Percentiles rank a stretch among this genome's conserved stretches.
Evolutionary conservation across 23 red algal species (phyloP).

Genomic region (Agarophyton chilense): DNA sequence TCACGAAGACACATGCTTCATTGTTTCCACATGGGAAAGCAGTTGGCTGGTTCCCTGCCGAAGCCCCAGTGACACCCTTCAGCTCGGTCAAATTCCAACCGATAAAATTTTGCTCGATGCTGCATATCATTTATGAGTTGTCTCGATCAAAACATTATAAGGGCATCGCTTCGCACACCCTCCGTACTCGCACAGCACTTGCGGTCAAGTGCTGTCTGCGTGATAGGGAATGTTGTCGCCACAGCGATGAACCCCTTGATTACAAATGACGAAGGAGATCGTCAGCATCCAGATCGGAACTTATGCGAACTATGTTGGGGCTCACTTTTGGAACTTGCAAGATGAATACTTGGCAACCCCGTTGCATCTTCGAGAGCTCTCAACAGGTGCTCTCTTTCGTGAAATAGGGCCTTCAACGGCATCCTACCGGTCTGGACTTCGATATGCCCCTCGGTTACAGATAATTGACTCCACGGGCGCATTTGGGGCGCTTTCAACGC

Average conservation of each 20-base stretch:
- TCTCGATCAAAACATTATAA: no score
- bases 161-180: no score
- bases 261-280: constrained; percentile 59
- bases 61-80: no score
- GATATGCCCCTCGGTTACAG: constrained; percentile 61
- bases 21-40: no score
- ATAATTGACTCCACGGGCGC: constrained; percentile 47
- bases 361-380: constrained; percentile 1
- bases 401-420: constrained; percentile 5
- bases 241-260: background rate
- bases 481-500: constrained; percentile 60
- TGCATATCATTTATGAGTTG: no score
- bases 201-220: no score
- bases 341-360: constrained; percentile 63
- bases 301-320: constrained; percentile 57
- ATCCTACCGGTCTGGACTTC: background rate
- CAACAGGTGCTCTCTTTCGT: constrained; percentile 39
- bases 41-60: no score
- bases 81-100: no score
- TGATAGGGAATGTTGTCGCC: background rate
- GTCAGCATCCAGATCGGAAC: constrained; percentile 73
- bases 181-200: no score
- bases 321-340: constrained; percentile 89
- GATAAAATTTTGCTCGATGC: no score
- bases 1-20: no score